These are phyloP conservation scores for Exophiala bonariae DNA, from an alignment of 2,329 filamentous ascomycete genomes.

Conservation along the genomic window DNA sequence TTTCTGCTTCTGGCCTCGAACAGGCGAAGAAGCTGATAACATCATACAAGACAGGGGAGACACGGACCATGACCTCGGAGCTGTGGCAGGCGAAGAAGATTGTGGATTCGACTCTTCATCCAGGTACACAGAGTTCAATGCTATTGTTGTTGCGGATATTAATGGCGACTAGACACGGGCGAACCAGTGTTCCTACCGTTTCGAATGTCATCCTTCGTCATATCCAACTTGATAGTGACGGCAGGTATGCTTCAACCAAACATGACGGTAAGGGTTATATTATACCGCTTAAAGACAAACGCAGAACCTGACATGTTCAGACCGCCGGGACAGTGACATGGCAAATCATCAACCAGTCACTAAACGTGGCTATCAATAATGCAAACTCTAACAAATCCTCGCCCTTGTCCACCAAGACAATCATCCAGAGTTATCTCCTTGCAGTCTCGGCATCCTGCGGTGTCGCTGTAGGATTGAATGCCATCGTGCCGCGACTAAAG, in stretches of 20 bases:
- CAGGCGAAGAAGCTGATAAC: slow-evolving; percentile 79
- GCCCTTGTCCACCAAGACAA: slow-evolving; percentile 74
- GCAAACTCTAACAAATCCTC: slow-evolving; percentile 96
- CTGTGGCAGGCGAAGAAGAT: slow-evolving; percentile 96
- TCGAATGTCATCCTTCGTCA: slow-evolving; percentile 93
- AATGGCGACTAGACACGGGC: slow-evolving; percentile 70
- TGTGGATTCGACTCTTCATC: slow-evolving; percentile 93
- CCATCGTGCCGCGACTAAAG: slow-evolving; percentile 81
- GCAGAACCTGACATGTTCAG: slow-evolving; percentile 38
- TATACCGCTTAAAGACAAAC: slow-evolving; percentile 3
- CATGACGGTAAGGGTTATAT: slow-evolving; percentile 9
- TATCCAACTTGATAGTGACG: slow-evolving; percentile 92
- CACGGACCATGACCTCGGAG: slow-evolving; percentile 79
- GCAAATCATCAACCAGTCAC: slow-evolving; percentile 95
- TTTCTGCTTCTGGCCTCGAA: slow-evolving; percentile 75
- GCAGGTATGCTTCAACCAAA: slow-evolving; percentile 90
- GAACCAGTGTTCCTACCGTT: slow-evolving; percentile 90
- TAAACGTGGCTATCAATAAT: slow-evolving; percentile 97
- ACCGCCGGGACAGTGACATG: slow-evolving; percentile 85
- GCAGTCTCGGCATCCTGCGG: slow-evolving; percentile 92
- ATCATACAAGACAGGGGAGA: slow-evolving; percentile 82
- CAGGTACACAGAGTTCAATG: slow-evolving; percentile 60
- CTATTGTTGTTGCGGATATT: too few species aligned
- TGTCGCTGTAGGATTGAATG: slow-evolving; percentile 88
- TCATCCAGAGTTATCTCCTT: slow-evolving; percentile 85